These are phyloP conservation scores for Geotrichum europaeum DNA, from an alignment of 1,139 yeast genomes.

Conservation along the genomic window DNA sequence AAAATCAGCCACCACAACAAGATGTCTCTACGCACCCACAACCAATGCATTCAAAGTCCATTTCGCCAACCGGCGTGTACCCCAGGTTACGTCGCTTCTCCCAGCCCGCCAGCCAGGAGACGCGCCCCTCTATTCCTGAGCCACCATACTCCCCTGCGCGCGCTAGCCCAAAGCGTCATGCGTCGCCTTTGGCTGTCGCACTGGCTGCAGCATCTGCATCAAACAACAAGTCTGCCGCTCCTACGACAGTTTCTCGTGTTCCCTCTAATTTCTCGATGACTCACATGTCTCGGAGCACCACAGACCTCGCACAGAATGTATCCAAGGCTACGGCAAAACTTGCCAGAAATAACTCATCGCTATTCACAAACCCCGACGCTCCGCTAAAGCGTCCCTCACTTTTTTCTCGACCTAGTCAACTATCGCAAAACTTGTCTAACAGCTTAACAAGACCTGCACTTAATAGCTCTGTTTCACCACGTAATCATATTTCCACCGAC, in stretches of 20 bases:
- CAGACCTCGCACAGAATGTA: neutral
- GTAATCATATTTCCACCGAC: conserved; percentile 7
- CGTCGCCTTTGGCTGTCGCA: neutral
- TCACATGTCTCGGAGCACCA: conserved; percentile 5
- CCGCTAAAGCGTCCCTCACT: conserved; percentile 9
- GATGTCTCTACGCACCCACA: neutral
- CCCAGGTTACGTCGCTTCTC: neutral
- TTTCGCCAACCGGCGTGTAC: neutral
- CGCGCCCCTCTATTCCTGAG: neutral
- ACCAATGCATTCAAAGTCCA: neutral
- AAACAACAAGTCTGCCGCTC: neutral
- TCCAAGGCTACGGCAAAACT: conserved; percentile 6
- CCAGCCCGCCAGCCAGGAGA: neutral
- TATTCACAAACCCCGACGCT: conserved; percentile 5
- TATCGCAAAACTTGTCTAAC: neutral
- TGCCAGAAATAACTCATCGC: conserved; percentile 8
- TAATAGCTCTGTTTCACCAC: neutral
- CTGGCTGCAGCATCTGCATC: neutral
- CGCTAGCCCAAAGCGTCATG: neutral
- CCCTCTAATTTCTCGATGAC: conserved; percentile 11
- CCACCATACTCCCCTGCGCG: neutral
- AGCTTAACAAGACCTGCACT: neutral
- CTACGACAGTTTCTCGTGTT: neutral
- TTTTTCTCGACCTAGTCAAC: conserved; percentile 8
- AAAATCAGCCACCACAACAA: neutral